Percentiles rank a stretch among this genome's conserved stretches.
phyloP scores from a whole-genome alignment of 495 filamentous ascomycete species.

The Venustampulla echinocandica region DNA sequence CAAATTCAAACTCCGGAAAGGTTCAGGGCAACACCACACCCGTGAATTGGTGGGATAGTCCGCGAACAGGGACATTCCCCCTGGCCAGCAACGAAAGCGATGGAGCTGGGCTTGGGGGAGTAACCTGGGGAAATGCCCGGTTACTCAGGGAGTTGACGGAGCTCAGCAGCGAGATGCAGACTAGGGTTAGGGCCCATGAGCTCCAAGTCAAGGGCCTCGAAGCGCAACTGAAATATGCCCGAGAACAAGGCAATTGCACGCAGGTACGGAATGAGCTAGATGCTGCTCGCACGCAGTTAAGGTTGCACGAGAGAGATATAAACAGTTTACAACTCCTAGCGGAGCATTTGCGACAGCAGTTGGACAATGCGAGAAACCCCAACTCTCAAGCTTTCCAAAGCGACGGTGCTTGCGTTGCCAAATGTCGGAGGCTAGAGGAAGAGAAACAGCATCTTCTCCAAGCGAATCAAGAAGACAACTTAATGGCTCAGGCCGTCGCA shows the following conservation, averaged over 20 bases:
- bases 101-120: no score
- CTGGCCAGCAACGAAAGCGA: no score
- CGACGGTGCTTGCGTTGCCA: slow-evolving; percentile 2
- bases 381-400: slow-evolving; percentile 1
- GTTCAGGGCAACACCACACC: no score
- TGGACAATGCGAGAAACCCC: slow-evolving; percentile 1
- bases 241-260: neutral
- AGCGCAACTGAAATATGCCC: neutral
- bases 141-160: neutral
- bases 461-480: slow-evolving; percentile 1
- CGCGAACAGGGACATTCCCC: no score
- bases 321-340: neutral
- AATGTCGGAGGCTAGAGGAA: slow-evolving; percentile 2
- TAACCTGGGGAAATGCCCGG: no score
- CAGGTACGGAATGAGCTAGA: neutral
- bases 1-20: no score
- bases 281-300: neutral
- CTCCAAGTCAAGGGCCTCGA: neutral
- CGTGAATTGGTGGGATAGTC: no score
- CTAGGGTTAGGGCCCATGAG: neutral
- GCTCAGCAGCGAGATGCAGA: neutral
- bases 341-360: slow-evolving; percentile 2
- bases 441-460: neutral
- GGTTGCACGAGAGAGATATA: neutral
- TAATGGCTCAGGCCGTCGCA: slow-evolving; percentile 1